These are phyloP conservation scores for Calamus simplicifolius DNA, from an alignment of 176 grass and related monocot genomes.

Conservation along the genomic window DNA sequence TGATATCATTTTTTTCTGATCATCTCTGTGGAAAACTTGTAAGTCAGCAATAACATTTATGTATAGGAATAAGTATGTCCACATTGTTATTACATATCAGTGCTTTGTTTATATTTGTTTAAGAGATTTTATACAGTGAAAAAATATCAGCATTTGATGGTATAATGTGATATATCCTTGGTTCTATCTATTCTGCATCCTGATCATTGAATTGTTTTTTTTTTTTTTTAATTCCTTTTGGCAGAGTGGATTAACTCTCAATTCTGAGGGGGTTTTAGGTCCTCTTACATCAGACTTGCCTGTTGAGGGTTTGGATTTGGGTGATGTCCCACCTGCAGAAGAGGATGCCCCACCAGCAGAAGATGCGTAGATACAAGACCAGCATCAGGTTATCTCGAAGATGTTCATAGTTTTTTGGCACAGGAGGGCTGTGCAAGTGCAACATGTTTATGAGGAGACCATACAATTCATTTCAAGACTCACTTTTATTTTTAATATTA, in stretches of 20 bases:
- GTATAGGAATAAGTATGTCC: too few species aligned
- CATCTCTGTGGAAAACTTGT: too few species aligned
- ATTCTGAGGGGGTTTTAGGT: slow-evolving; percentile 78
- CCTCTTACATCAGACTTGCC: slow-evolving; percentile 56
- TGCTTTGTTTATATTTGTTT: too few species aligned
- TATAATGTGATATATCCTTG: too few species aligned
- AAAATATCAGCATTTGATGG: too few species aligned
- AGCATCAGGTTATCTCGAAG: neutral
- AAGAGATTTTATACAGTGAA: too few species aligned
- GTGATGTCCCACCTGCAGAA: slow-evolving; percentile 11
- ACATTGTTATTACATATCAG: too few species aligned
- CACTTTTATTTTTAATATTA: too few species aligned
- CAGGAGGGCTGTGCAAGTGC: neutral
- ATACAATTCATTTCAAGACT: too few species aligned
- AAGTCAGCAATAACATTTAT: too few species aligned
- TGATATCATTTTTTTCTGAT: too few species aligned
- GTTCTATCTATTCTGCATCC: too few species aligned
- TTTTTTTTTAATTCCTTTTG: slow-evolving; percentile 17
- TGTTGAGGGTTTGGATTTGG: slow-evolving; percentile 23
- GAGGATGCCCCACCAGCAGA: slow-evolving; percentile 6
- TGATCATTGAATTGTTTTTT: slow-evolving; percentile 3
- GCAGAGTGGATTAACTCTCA: slow-evolving; percentile 85
- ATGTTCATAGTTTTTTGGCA: neutral
- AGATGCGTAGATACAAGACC: neutral
- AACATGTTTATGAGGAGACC: neutral